These are phyloP conservation scores for Ephemerocybe angulata DNA, from an alignment of 768 basidiomycete species.

Conservation along the genomic window DNA sequence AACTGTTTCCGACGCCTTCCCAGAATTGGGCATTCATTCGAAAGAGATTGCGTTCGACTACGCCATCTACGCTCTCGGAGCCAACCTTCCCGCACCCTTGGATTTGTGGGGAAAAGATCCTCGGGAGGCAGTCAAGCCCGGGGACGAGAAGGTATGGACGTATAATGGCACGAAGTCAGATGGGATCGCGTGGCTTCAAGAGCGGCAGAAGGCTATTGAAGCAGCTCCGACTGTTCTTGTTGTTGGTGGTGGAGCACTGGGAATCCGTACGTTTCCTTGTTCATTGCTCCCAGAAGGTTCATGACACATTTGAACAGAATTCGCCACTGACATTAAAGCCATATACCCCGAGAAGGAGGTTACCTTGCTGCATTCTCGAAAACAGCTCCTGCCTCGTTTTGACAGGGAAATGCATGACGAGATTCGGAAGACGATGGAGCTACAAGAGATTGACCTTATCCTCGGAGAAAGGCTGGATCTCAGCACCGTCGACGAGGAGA, in stretches of 20 bases:
- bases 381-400: slow-evolving; percentile 50
- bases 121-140: slow-evolving; percentile 1
- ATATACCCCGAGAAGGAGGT: slow-evolving; percentile 51
- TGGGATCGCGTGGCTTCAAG: slow-evolving; percentile 47
- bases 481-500: slow-evolving; percentile 24
- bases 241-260: slow-evolving; percentile 71
- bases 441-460: slow-evolving; percentile 44
- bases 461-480: slow-evolving; percentile 54
- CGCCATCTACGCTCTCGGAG: slow-evolving; percentile 59
- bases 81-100: slow-evolving; percentile 53
- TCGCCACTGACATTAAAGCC: slow-evolving; percentile 58
- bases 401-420: slow-evolving; percentile 50
- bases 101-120: slow-evolving; percentile 45
- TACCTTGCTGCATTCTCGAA: slow-evolving; percentile 58
- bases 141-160: slow-evolving; percentile 1
- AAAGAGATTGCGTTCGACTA: slow-evolving; percentile 48
- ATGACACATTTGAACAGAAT: slow-evolving; percentile 50
- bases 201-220: slow-evolving; percentile 47
- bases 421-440: slow-evolving; percentile 36
- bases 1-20: slow-evolving; percentile 44
- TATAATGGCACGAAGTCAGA: slow-evolving; percentile 46
- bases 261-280: slow-evolving; percentile 50
- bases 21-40: slow-evolving; percentile 38
- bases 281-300: no score
- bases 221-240: slow-evolving; percentile 51